Evolutionary conservation across 257 asterid genomes (phyloP).

Genomic region (Solanum clarkiae): DNA sequence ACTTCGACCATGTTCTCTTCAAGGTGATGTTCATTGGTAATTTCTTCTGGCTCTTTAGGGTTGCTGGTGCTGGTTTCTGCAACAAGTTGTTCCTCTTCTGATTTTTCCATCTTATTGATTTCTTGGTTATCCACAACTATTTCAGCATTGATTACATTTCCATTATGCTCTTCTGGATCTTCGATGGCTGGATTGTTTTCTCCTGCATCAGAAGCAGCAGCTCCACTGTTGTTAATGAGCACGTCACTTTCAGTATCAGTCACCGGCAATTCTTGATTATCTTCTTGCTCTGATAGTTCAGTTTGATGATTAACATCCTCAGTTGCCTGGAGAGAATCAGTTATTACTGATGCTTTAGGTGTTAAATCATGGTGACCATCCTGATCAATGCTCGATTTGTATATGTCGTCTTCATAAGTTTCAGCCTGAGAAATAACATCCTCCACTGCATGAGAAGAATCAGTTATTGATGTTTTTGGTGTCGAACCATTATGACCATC

Average conservation of each 20-base stretch:
- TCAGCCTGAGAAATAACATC: neutral
- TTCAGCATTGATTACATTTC: slow-evolving; percentile 2
- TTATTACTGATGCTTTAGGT: slow-evolving; percentile 6
- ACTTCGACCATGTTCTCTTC: neutral
- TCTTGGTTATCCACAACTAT: slow-evolving; percentile 5
- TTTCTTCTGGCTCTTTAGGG: neutral
- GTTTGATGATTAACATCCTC: slow-evolving; percentile 8
- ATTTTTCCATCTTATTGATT: slow-evolving; percentile 7
- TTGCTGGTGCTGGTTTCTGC: slow-evolving; percentile 7
- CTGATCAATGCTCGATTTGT: neutral
- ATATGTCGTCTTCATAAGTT: neutral
- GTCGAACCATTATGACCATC: neutral
- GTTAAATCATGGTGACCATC: neutral
- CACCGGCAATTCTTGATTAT: slow-evolving; percentile 15
- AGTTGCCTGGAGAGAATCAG: neutral
- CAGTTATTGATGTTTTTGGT: neutral
- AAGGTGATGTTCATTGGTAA: neutral
- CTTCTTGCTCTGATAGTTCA: slow-evolving; percentile 22
- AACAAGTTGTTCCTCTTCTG: slow-evolving; percentile 6
- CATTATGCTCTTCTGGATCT: slow-evolving; percentile 1
- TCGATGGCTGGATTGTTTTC: neutral
- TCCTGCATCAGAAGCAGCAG: neutral
- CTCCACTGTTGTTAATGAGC: neutral
- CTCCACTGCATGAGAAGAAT: neutral
- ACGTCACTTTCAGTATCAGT: slow-evolving; percentile 1